A percentile compares a stretch with the other conserved stretches of the same genome.
phyloP scores from a whole-genome alignment of 139 green algal genomes.

The Chlorella sp. region DNA sequence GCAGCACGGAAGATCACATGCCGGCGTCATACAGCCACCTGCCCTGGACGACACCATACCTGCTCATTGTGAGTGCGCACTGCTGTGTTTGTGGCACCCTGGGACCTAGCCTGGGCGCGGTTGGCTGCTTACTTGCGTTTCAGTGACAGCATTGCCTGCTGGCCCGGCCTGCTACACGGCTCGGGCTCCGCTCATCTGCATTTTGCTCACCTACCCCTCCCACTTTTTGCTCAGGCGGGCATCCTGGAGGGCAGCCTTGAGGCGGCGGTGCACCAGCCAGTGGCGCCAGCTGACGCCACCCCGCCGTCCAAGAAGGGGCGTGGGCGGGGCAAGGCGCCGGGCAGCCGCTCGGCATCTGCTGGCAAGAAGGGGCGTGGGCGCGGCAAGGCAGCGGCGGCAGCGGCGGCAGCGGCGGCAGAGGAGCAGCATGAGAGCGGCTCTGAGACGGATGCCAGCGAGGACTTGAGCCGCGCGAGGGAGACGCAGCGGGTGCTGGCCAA shows the following conservation, averaged over 20 bases:
- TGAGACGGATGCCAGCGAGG: constrained; percentile 10
- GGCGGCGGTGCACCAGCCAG: not conserved
- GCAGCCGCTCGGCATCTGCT: not conserved
- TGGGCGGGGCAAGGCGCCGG: not conserved
- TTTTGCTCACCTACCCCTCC: too few relatives aligned
- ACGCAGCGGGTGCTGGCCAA: not conserved
- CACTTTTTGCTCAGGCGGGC: not conserved
- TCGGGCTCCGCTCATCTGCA: too few relatives aligned
- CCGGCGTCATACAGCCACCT: constrained; percentile 12
- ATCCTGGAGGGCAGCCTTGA: constrained; percentile 16
- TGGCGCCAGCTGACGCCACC: not conserved
- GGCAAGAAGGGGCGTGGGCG: not conserved
- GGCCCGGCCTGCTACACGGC: too few relatives aligned
- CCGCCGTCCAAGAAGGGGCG: not conserved
- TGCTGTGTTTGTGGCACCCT: not conserved
- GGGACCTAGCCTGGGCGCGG: too few relatives aligned
- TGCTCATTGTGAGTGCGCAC: constrained; percentile 18
- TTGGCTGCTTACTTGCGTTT: too few relatives aligned
- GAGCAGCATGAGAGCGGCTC: not conserved
- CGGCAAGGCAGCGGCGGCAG: not conserved
- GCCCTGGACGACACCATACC: constrained; percentile 10
- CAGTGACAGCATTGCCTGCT: too few relatives aligned
- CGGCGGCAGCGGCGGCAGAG: not conserved
- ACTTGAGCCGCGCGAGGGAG: not conserved
- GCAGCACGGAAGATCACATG: not conserved